Base-by-base conservation (phyloP, 495 filamentous ascomycete genomes). In the Aspergillus bridgeri region DNA sequence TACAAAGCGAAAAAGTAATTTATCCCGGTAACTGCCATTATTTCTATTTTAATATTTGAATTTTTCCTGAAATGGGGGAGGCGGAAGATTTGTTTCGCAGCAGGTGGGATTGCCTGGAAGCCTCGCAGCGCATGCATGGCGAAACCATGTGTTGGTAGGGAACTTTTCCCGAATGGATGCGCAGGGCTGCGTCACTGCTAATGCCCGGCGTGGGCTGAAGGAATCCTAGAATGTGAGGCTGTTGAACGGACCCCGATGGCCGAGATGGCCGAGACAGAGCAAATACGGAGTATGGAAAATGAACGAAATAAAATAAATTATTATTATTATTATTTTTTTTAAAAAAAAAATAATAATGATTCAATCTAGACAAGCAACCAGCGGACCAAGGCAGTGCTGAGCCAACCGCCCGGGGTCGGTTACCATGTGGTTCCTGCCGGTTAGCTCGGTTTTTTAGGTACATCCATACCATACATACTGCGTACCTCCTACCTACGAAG, bases 131-230 rank as follows among this genome's bases (percentile, higher is more conserved):
- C 25, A 62, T 58, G 56, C 56, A 59, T 61, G 59, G 62, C 62
- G 58, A 44, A 50, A 64, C 62, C 62, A 64, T 64, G 62, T 64
- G 62, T 64, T 63, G 62, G 57, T 57, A 64, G 55, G 61, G 62
- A 64, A 61, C 62, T 56, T 58, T 64, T 61, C 62, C 62, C 62
- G 58, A 64, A 64, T 64, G 53, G 58, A 61, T 52, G 44, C 46
- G 33, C 63, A 65, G 63, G 60, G 60, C 64, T 63, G 64, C 64
- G 58, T 66, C 60, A 60, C 53, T n/a, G n/a, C n/a, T 57, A 54
- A 59, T 58, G 53, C 47, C 42, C 24, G 46, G 53, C 38, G 27
- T 51, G 56, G 51, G 47, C 48, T 59, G 46, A 46, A 46, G 47
- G 58, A 51, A 60, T 53, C 43, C 53, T 48, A 33, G 47, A 52